Evolutionary conservation across 257 asterid species (phyloP), one percentile per base, ranked within the genome.

Genomic region (Gentiana dahurica): DNA sequence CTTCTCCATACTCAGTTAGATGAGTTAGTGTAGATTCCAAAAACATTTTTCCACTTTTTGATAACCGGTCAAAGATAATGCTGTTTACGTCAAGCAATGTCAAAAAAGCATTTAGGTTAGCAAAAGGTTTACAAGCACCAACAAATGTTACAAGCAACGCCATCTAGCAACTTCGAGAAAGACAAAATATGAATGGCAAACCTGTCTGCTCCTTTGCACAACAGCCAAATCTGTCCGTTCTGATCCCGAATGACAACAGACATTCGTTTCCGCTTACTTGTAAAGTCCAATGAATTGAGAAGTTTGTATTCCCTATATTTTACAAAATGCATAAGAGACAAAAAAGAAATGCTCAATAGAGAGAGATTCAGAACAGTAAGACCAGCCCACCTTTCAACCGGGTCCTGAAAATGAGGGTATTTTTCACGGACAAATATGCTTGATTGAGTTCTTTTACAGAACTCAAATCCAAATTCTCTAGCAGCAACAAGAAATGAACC

Each of bases 161-260:
- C 12, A 1, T 45, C 46, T 47, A 2, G 4, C 38, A 46, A 53
- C 39, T n/a, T n/a, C 1, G 3, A 2, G 1, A 49, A 38, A 44
- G 8, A 8, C 39, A 36, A 24, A 51, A 39, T 13, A 4, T 41
- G 55, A 65, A 55, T 63, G 49, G 39, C 70, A 48, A 39, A 89
- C 97, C 86, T 86, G 79, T 90, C 97, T 41, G 97, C 97, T 73
- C 97, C 97, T 80, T 90, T 90, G 81, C 95, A 90, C 62, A 90
- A 63, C 62, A 90, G 84, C 74, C 84, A 64, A 67, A 90, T 77
- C 83, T 90, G 91, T 15, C 78, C 94, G 24, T 71, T 63, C 69
- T 82, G 95, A 55, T 84, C 97, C 67, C 72, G 79, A 53, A 90
- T 66, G 64, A 90, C 82, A 53, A 82, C 90, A 69, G 97, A 84